These are phyloP conservation scores for Phyllosticta paracitricarpa DNA, from an alignment of 2,329 filamentous ascomycete species.

Conservation along the genomic window DNA sequence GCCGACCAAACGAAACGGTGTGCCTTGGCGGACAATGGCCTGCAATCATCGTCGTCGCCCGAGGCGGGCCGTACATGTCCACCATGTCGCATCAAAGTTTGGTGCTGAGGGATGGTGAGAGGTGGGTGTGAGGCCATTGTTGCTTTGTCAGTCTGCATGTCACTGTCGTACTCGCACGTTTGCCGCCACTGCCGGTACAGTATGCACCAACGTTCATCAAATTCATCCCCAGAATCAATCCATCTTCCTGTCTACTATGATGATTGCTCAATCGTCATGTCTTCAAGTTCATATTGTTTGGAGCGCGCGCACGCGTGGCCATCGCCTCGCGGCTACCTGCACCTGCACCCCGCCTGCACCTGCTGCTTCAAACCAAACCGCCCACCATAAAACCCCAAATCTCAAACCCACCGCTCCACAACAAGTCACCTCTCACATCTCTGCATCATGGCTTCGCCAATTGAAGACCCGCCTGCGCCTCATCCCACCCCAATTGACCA, in stretches of 20 bases:
- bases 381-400: not conserved
- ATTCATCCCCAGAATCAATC: not conserved
- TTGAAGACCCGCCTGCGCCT: not conserved
- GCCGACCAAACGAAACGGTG: not conserved
- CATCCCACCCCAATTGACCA: not conserved
- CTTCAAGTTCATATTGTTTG: no score
- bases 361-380: not conserved
- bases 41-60: not conserved
- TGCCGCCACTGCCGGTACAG: no score
- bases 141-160: not conserved
- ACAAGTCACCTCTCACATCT: not conserved
- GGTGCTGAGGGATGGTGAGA: not conserved
- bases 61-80: not conserved
- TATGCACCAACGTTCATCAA: not conserved
- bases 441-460: not conserved
- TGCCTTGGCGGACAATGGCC: not conserved
- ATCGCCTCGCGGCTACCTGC: not conserved
- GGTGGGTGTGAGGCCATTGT: not conserved
- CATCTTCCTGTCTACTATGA: not conserved
- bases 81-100: not conserved
- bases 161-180: not conserved
- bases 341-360: not conserved
- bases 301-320: not conserved
- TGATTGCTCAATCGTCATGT: no score
- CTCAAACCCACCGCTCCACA: not conserved